Percentiles rank a stretch among this genome's conserved stretches.
These are phyloP conservation scores for Huntiella moniliformis DNA, from an alignment of 2,329 filamentous ascomycete genomes.

Conservation along the genomic window DNA sequence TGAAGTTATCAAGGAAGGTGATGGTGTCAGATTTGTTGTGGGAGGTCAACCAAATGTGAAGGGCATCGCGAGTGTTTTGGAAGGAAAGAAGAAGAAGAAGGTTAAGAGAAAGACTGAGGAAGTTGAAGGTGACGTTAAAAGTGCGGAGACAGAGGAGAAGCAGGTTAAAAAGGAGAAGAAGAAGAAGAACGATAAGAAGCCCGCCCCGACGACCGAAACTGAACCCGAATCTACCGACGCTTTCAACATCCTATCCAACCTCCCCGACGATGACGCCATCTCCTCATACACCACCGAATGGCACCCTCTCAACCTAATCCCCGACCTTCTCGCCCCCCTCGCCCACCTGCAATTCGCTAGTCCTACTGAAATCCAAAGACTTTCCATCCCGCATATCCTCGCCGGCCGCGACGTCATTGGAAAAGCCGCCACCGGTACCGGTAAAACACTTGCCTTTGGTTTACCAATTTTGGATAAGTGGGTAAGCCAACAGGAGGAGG, in stretches of 20 bases:
- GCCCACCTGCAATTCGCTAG: slow-evolving; percentile 61
- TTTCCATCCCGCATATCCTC: slow-evolving; percentile 64
- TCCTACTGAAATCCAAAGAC: slow-evolving; percentile 65
- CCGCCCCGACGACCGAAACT: not conserved
- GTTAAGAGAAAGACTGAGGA: slow-evolving; percentile 9
- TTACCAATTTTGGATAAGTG: slow-evolving; percentile 83
- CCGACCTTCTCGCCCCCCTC: slow-evolving; percentile 51
- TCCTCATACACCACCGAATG: slow-evolving; percentile 45
- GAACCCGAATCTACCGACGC: slow-evolving; percentile 14
- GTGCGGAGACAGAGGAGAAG: slow-evolving; percentile 12
- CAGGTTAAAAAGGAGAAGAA: slow-evolving; percentile 20
- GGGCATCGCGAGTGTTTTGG: slow-evolving; percentile 21
- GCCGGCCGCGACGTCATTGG: slow-evolving; percentile 81
- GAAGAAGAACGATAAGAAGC: slow-evolving; percentile 16
- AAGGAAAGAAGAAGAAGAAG: slow-evolving; percentile 45
- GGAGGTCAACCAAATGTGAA: slow-evolving; percentile 13
- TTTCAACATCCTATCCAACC: slow-evolving; percentile 26
- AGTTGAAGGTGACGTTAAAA: slow-evolving; percentile 4
- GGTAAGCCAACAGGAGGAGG: slow-evolving; percentile 27
- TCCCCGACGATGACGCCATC: slow-evolving; percentile 30
- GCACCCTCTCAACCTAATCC: slow-evolving; percentile 54
- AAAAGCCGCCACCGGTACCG: slow-evolving; percentile 89
- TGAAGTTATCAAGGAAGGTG: slow-evolving; percentile 54
- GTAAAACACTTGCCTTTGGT: slow-evolving; percentile 87
- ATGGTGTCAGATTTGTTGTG: slow-evolving; percentile 37